Evolutionary conservation across 208 protist species (phyloP).

Genomic region (Leishmania tarentolae): DNA sequence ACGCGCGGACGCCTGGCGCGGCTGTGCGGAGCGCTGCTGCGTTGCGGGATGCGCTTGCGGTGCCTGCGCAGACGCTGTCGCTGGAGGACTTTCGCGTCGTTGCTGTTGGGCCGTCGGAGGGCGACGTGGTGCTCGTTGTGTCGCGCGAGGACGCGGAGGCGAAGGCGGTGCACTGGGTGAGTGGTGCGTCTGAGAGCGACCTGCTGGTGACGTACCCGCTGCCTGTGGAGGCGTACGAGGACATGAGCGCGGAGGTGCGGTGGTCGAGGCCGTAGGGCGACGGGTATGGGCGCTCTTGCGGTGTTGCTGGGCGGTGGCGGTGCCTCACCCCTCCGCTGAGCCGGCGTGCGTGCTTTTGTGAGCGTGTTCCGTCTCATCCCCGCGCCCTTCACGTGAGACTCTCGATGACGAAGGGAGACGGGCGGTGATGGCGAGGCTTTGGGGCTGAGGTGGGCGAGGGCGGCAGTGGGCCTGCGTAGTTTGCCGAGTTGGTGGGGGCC

Average conservation of each 20-base stretch:
- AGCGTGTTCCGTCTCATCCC: no score
- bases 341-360: no score
- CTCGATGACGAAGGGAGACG: no score
- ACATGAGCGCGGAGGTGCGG: constrained; percentile 31
- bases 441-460: no score
- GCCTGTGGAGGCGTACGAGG: constrained; percentile 43
- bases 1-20: constrained; percentile 22
- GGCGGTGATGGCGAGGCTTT: no score
- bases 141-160: constrained; percentile 37
- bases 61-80: constrained; percentile 53
- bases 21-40: not conserved
- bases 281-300: no score
- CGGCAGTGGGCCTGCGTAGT: no score
- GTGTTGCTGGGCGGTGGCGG: no score
- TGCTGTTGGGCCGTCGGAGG: constrained; percentile 22
- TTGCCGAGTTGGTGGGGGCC: no score
- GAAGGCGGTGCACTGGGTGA: constrained; percentile 49
- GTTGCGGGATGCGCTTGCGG: constrained; percentile 23
- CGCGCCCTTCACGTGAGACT: no score
- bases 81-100: constrained; percentile 57
- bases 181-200: constrained; percentile 47
- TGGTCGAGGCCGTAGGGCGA: constrained; percentile 17
- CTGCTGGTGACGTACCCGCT: constrained; percentile 54
- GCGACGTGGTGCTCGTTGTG: constrained; percentile 35
- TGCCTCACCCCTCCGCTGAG: no score